Conservation (phyloP, 2,329 filamentous ascomycete genomes). For the Colletotrichum sp. region DNA sequence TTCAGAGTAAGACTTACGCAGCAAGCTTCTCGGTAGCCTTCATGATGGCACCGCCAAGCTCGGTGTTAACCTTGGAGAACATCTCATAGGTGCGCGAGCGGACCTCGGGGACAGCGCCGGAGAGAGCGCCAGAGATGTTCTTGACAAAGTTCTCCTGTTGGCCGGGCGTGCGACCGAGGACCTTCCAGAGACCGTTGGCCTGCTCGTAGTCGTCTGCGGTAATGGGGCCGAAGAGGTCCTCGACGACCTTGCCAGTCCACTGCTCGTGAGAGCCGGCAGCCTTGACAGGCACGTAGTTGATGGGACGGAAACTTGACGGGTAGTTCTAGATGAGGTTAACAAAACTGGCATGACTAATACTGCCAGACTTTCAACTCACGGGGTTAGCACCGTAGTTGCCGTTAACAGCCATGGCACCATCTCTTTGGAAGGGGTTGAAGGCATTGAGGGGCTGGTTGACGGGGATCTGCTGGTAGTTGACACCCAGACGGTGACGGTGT, state of each 20-base stretch:
- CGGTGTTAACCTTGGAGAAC: constrained; percentile 61
- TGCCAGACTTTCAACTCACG: not conserved
- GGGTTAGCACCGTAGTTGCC: constrained; percentile 65
- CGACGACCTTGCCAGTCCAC: constrained; percentile 51
- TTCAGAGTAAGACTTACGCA: constrained; percentile 16
- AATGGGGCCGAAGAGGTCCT: constrained; percentile 48
- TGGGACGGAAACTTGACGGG: constrained; percentile 47
- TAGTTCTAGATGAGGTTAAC: constrained; percentile 47
- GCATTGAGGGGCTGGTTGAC: constrained; percentile 61
- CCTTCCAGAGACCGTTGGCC: constrained; percentile 52
- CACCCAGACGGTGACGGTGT: constrained; percentile 66
- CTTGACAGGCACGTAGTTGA: constrained; percentile 48
- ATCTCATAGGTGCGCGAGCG: constrained; percentile 65
- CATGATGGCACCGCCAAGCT: constrained; percentile 57
- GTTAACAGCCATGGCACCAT: constrained; percentile 74
- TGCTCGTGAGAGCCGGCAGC: constrained; percentile 49
- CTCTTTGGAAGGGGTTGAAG: constrained; percentile 75
- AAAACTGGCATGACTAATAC: too few relatives aligned
- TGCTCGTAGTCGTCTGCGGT: constrained; percentile 56
- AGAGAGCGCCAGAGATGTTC: constrained; percentile 64
- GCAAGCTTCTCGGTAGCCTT: constrained; percentile 55
- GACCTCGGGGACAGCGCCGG: constrained; percentile 57
- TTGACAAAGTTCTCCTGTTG: constrained; percentile 67
- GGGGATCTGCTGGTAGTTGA: constrained; percentile 69
- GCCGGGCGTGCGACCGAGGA: constrained; percentile 51